Evolutionary conservation across 495 filamentous ascomycete species (phyloP).

Genomic region (Talaromyces stipitatus): DNA sequence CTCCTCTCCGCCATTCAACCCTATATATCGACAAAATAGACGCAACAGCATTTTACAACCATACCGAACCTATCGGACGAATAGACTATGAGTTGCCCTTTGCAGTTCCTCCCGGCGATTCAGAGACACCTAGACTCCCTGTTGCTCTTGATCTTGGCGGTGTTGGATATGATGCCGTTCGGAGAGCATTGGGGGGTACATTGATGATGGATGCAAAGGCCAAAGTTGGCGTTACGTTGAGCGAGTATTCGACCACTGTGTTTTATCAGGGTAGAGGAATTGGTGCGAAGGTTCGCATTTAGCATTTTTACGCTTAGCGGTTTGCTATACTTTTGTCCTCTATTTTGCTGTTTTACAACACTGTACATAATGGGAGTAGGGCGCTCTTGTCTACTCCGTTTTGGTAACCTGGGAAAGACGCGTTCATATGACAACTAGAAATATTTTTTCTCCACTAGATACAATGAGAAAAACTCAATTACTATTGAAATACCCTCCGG

Average conservation of each 20-base stretch:
- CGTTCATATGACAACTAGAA: neutral
- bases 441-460: neutral
- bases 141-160: conserved; percentile 69
- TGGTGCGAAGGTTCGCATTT: conserved; percentile 63
- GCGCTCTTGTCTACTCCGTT: neutral
- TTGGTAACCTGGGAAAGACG: neutral
- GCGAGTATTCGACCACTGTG: conserved; percentile 61
- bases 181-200: conserved; percentile 72
- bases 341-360: neutral
- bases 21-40: conserved; percentile 71
- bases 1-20: conserved; percentile 63
- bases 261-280: conserved; percentile 68
- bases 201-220: conserved; percentile 76
- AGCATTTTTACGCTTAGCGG: neutral
- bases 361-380: neutral
- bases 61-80: conserved; percentile 64
- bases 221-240: conserved; percentile 59
- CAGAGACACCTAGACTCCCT: conserved; percentile 65
- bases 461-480: neutral
- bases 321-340: neutral
- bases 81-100: conserved; percentile 72
- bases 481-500: neutral
- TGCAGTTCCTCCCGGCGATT: conserved; percentile 65
- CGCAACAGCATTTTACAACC: conserved; percentile 77
- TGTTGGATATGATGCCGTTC: conserved; percentile 75